Percentiles rank a stretch among this genome's conserved stretches.
These are phyloP conservation scores for Thielaviopsis cerberus DNA, from an alignment of 2,329 filamentous ascomycete genomes.

Conservation along the genomic window DNA sequence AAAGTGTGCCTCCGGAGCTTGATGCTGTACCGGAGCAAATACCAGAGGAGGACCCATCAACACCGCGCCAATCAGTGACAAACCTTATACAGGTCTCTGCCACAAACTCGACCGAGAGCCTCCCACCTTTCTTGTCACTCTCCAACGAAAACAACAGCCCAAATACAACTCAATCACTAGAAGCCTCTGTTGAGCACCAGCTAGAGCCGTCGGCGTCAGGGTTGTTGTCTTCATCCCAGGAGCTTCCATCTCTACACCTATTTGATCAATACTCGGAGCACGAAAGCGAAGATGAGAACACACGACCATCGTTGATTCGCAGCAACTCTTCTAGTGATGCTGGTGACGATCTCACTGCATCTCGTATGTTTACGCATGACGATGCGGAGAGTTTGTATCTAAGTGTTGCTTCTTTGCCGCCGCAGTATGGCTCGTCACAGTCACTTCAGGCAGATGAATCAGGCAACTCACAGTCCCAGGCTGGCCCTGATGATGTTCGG, in stretches of 20 bases:
- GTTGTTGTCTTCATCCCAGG: not conserved
- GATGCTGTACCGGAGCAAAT: not conserved
- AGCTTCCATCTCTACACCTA: constrained; percentile 1
- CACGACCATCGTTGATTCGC: not conserved
- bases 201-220: not conserved
- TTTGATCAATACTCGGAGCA: constrained; percentile 3
- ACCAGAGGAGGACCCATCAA: constrained; percentile 6
- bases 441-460: constrained; percentile 13
- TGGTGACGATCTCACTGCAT: constrained; percentile 38
- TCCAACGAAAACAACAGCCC: not conserved
- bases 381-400: constrained; percentile 78
- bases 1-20: not conserved
- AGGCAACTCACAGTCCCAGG: not conserved
- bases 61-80: constrained; percentile 6
- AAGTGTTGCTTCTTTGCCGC: constrained; percentile 43
- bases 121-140: constrained; percentile 5
- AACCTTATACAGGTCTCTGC: not conserved
- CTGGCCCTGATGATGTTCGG: not conserved
- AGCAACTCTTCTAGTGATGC: constrained; percentile 13
- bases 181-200: not conserved
- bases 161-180: not conserved
- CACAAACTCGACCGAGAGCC: not conserved
- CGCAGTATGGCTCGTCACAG: not conserved
- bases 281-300: not conserved
- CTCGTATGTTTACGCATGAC: constrained; percentile 57